Base-by-base conservation (phyloP, 257 asterid species). In the Coffea eugenioides region DNA sequence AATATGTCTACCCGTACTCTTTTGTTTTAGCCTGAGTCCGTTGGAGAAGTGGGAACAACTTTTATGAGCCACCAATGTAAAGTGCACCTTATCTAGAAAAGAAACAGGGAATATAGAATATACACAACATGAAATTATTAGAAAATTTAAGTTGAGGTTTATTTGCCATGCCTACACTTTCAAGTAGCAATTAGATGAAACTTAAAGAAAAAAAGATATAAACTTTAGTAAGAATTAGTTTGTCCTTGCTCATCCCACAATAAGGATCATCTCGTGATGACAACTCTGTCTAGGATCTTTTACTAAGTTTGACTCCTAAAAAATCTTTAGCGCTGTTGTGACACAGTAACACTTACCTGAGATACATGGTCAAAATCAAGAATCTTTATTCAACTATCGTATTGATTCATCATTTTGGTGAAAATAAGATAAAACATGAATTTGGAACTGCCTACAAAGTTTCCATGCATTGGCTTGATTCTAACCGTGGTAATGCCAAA, bases 371-470 rank as follows among this genome's bases (percentile, higher is more conserved):
- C 75, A 78, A 70, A 51, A 41, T 39, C 64, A 64, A 39, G 81
- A 70, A 69, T 56, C 81, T 52, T 68, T 48, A 25, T 34, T 21
- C 54, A 31, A 18, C 20, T 27, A 59, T 20, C 0, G 18, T 39
- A 39, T 51, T 54, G 45, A 61, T 65, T 59, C 74, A 66, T 77
- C 66, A 66, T 77, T 51, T 66, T 34, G 31, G 51, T 49, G 34
- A 71, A 61, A 77, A 18, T 45, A 57, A 77, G 66, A 46, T 27
- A 0, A 61, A 3, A 54, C 25, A 27, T 64, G 34, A 46, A 23
- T 65, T 16, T 77, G 52, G 59, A 23, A 77, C 15, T 18, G 9
- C 51, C 21, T 12, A 31, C 31, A 66, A 16, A 46, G 27, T 14
- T 25, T 14, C 43, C 4, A 25, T 21, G 48, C 34, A 71, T 77